Base-by-base conservation (phyloP, 2,329 filamentous ascomycete species). In the Beauveria varroae region DNA sequence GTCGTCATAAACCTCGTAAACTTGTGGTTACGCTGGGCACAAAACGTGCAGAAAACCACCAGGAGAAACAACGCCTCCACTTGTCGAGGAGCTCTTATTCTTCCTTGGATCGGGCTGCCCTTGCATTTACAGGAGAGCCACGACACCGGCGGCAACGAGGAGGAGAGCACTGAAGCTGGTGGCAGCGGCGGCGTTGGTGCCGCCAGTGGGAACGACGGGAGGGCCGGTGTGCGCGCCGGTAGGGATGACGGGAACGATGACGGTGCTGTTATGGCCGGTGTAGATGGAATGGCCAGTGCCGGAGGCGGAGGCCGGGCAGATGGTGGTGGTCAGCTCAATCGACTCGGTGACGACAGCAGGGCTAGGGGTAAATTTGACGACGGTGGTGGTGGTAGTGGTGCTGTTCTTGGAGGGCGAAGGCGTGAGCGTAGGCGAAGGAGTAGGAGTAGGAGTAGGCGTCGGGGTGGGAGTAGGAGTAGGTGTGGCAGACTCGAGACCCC, bases 401-500 rank as follows among this genome's bases (percentile, higher is more conserved):
- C 69, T 64, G 44, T 66, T 66, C 53, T 56, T 56, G 53, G 53
- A 26, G 59, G 67, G 70, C 50, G 69, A 67, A 30, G 74, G 64
- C 26, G 71, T 69, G 26, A 70, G 64, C 41, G 71, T 70, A 56
- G 69, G 68, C 50, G 71, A 67, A 41, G 70, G 67, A 63, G 68
- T 67, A 28, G 71, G 71, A 49, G 69, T 67, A 28, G 74, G 65
- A 22, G 72, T 69, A 24, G 71, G 64, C 40, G 71, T 70, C 54
- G 69, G 68, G 51, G 71, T 67, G 30, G 70, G 67, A 63, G 68
- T 67, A 28, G 71, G 71, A 46, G 69, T 68, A 28, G 74, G 67
- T 12, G 71, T 72, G 10, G 75, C 71, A 51, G 73, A 69, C 60
- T 77, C 70, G 28, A 78, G 76, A 64, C 79, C 75, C 55, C 76